phyloP scores from a whole-genome alignment of 1,284 basidiomycete species.

The Cystobasidiaceae sp. region DNA sequence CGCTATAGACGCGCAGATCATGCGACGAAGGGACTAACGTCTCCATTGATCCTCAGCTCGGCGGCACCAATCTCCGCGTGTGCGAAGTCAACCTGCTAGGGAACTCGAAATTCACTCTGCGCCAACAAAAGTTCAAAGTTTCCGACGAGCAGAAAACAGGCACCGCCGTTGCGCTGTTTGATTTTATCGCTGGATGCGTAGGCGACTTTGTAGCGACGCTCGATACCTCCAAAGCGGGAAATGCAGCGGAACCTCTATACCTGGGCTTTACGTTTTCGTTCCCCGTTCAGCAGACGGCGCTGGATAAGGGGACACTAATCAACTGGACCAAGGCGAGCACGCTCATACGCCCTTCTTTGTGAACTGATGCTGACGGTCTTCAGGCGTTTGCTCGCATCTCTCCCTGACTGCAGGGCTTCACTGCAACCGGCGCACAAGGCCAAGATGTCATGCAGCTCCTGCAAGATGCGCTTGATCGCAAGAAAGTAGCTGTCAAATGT shows the following conservation, averaged over 20 bases:
- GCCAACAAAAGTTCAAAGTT: constrained; percentile 90
- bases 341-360: no score
- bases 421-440: constrained; percentile 59
- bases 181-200: constrained; percentile 94
- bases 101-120: constrained; percentile 76
- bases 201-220: constrained; percentile 76
- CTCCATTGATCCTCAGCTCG: constrained; percentile 51
- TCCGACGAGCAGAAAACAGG: constrained; percentile 84
- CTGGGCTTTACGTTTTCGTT: constrained; percentile 94
- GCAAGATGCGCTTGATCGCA: constrained; percentile 87
- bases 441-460: constrained; percentile 86
- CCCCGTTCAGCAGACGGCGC: constrained; percentile 92
- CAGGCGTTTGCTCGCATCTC: not conserved
- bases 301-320: constrained; percentile 80
- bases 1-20: no score
- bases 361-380: not conserved
- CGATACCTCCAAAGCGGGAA: constrained; percentile 40
- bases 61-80: constrained; percentile 86
- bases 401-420: constrained; percentile 29
- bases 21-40: no score
- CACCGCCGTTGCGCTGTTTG: constrained; percentile 73
- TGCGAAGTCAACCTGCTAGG: constrained; percentile 75
- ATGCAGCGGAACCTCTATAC: constrained; percentile 57
- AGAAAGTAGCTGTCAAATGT: constrained; percentile 88
- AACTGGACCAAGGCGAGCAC: constrained; percentile 78